Base-by-base conservation (phyloP, 768 basidiomycete species). In the Hypsizygus marmoreus region DNA sequence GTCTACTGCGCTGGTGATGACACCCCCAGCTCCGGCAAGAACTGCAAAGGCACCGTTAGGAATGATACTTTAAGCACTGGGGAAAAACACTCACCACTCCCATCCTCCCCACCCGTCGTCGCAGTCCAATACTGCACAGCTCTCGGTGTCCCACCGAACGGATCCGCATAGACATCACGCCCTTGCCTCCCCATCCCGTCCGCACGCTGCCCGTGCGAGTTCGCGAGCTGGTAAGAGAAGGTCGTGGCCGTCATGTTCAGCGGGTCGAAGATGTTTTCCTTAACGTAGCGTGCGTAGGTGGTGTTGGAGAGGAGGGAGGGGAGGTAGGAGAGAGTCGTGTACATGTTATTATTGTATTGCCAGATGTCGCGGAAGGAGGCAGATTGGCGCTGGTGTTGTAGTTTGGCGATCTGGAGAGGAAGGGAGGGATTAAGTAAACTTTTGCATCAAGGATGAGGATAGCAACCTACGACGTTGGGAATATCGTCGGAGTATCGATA, bases 321-420 rank as follows among this genome's bases (percentile, higher is more conserved):
- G 14, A 64, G 49, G 24, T 54, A 55, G 0, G 63, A 61, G 6
- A 63, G 42, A 6, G 59, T 24, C 8, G 55, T 53, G 48, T 63
- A 64, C 57, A 62, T 59, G 34, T 50, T 54, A 42, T 63, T 63
- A 26, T 52, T 55, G 40, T 64, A 63, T 46, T 63, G 63, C 30
- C 40, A 59, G 2, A n/a, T 51, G n/a, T n/a, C n/a, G n/a, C n/a
- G n/a, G n/a, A n/a, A n/a, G n/a, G n/a, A n/a, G n/a, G n/a, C n/a
- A n/a, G n/a, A n/a, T n/a, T n/a, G n/a, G n/a, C n/a, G n/a, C n/a
- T n/a, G n/a, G n/a, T n/a, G n/a, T n/a, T n/a, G n/a, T n/a, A n/a
- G n/a, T n/a, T n/a, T n/a, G n/a, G n/a, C n/a, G n/a, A n/a, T n/a
- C n/a, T n/a, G n/a, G n/a, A n/a, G n/a, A n/a, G 8, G 12, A 12